phyloP scores from a whole-genome alignment of 805 yeast species.

The Jamesozyma gamospora region DNA sequence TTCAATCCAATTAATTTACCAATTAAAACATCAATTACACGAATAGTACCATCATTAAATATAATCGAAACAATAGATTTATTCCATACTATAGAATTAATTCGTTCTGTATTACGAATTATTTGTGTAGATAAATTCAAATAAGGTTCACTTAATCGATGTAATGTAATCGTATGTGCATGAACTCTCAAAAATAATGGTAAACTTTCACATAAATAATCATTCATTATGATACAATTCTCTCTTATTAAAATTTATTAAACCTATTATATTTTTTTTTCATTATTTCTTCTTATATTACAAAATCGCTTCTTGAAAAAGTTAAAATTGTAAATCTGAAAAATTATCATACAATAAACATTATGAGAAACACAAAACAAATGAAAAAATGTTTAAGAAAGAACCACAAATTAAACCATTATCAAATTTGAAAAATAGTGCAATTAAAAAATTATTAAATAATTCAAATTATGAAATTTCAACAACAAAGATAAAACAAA shows the following conservation, averaged over 20 bases:
- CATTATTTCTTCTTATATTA: neutral
- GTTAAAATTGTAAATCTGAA: neutral
- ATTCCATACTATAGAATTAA: too few relatives aligned
- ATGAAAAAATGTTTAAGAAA: conserved; percentile 26
- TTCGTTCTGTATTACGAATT: too few relatives aligned
- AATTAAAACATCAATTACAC: conserved; percentile 37
- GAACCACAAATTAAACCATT: conserved; percentile 52
- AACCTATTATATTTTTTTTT: neutral
- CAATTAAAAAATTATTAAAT: conserved; percentile 41
- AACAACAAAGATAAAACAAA: conserved; percentile 38
- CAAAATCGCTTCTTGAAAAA: neutral
- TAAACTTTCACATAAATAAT: too few relatives aligned
- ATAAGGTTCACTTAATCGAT: too few relatives aligned
- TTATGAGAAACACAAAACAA: neutral
- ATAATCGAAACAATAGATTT: conserved; percentile 33
- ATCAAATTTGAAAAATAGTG: conserved; percentile 75
- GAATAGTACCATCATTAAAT: conserved; percentile 36
- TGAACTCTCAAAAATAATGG: too few relatives aligned
- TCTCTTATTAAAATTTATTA: neutral
- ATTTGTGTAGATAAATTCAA: too few relatives aligned
- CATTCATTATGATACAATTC: too few relatives aligned
- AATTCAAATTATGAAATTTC: conserved; percentile 36
- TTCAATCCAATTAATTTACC: conserved; percentile 20
- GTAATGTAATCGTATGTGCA: too few relatives aligned
- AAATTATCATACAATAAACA: too few relatives aligned